Evolutionary conservation across 768 basidiomycete genomes (phyloP).

Genomic region (Collybia mongolica): DNA sequence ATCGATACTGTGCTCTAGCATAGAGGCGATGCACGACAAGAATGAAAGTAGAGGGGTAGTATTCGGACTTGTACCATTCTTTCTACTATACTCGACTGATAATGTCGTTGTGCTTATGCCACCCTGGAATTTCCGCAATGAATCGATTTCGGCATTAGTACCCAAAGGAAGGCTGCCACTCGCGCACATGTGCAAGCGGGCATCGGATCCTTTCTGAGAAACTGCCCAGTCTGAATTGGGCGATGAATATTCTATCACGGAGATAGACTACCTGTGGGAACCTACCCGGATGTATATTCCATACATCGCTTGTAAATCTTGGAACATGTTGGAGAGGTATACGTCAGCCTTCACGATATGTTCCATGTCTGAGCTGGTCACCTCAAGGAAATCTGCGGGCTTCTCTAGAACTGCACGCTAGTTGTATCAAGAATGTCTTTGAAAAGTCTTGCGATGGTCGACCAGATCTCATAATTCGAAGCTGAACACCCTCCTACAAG

Average conservation of each 20-base stretch:
- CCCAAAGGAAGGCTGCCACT: slow-evolving; percentile 52
- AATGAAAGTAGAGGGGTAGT: slow-evolving; percentile 3
- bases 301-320: slow-evolving; percentile 38
- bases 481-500: slow-evolving; percentile 31
- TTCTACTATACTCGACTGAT: no score
- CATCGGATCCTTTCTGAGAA: slow-evolving; percentile 40
- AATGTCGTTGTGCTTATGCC: no score
- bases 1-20: slow-evolving; percentile 9
- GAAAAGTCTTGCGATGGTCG: no score
- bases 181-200: slow-evolving; percentile 63
- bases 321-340: slow-evolving; percentile 35
- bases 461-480: slow-evolving; percentile 28
- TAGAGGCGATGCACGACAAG: slow-evolving; percentile 15
- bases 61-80: not conserved
- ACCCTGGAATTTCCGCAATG: slow-evolving; percentile 39
- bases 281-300: slow-evolving; percentile 35
- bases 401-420: slow-evolving; percentile 39
- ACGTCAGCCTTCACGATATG: slow-evolving; percentile 42
- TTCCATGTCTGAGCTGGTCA: slow-evolving; percentile 37
- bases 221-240: slow-evolving; percentile 26
- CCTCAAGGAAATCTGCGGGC: slow-evolving; percentile 36
- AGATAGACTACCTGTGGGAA: not conserved
- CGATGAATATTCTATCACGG: not conserved
- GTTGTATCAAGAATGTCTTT: not conserved
- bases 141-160: slow-evolving; percentile 61